Evolutionary conservation across 805 yeast species (phyloP), one percentile per base, ranked within the genome.

Genomic region (Saccharomyces mikatae): DNA sequence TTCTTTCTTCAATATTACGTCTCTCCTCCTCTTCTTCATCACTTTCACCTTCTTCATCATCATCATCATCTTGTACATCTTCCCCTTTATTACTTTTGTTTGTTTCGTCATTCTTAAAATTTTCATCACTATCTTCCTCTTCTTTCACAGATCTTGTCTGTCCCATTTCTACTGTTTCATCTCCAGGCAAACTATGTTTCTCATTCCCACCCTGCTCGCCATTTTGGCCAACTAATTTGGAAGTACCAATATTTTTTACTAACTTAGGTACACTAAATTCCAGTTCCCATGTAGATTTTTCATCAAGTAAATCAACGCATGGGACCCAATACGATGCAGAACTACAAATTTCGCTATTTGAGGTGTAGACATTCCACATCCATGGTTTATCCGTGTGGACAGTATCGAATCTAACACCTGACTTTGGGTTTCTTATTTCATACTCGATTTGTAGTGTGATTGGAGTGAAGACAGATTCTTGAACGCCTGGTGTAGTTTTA

Each of bases 261-360:
- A 92, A 84, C 62, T 88, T 80, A 0, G 97, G 96, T 2, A 89
- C 83, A 57, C 84, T 81, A n/a, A 94, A 75, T 64, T 89, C 96
- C 9, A 94, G 67, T 58, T 90, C 90, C 98, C 98, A 94, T 0
- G 97, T 86, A 47, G 87, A 86, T 57, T 89, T 80, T 62, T 90
- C 97, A 80, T 91, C 86, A 31, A 90, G 69, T 48, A 86, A 87
- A 59, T 94, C 97, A 5, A 94, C 78, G 66, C 99, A 94, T 0
- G 99, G 99, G 50, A 94, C 87, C 99, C 99, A 94, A n/a, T 90
- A 86, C 2, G 96, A 88, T 0, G 98, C 87, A 14, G 94, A 81
- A 3, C 86, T 77, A 17, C 89, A 89, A 48, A 84, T 71, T 29
- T 89, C 90, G 4, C 88, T 77, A 64, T 92, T 91, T 1, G 81